Conservation (phyloP, 306 rosid genomes). For the Quercus variabilis region DNA sequence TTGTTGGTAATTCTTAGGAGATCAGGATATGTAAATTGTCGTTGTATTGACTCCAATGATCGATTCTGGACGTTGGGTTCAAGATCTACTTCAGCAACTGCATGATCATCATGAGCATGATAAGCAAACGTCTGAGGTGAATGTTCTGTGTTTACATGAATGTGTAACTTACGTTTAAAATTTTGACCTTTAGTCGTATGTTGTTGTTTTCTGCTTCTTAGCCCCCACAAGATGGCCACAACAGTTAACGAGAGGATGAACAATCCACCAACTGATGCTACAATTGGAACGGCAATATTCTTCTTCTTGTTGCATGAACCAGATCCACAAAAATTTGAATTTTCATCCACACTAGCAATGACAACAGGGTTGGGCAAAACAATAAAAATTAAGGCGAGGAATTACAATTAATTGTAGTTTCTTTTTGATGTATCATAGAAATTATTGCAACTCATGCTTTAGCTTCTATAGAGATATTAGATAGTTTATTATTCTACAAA, state of each 20-base stretch:
- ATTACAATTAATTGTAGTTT: too few relatives aligned
- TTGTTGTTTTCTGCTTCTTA: slow-evolving; percentile 9
- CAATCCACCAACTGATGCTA: slow-evolving; percentile 43
- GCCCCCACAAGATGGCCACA: slow-evolving; percentile 15
- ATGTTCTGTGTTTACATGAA: too few relatives aligned
- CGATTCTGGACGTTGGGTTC: neutral
- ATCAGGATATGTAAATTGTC: slow-evolving; percentile 38
- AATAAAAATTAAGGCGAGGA: too few relatives aligned
- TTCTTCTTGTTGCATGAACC: slow-evolving; percentile 21
- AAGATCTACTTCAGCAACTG: neutral
- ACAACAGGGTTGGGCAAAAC: too few relatives aligned
- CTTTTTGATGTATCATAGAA: too few relatives aligned
- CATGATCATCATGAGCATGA: neutral
- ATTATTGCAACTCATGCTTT: too few relatives aligned
- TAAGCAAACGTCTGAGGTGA: too few relatives aligned
- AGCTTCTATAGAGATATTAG: too few relatives aligned
- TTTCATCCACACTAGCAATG: slow-evolving; percentile 31
- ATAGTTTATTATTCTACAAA: too few relatives aligned
- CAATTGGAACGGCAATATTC: slow-evolving; percentile 24
- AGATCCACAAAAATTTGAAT: slow-evolving; percentile 34
- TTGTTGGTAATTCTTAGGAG: slow-evolving; percentile 40
- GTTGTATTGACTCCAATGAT: slow-evolving; percentile 15
- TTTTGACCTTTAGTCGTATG: neutral
- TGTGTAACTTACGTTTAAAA: too few relatives aligned
- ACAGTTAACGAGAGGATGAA: slow-evolving; percentile 18